A percentile compares a stretch with the other conserved stretches of the same genome.
phyloP scores from a whole-genome alignment of 2,329 filamentous ascomycete genomes.

The Fusarium longipes region DNA sequence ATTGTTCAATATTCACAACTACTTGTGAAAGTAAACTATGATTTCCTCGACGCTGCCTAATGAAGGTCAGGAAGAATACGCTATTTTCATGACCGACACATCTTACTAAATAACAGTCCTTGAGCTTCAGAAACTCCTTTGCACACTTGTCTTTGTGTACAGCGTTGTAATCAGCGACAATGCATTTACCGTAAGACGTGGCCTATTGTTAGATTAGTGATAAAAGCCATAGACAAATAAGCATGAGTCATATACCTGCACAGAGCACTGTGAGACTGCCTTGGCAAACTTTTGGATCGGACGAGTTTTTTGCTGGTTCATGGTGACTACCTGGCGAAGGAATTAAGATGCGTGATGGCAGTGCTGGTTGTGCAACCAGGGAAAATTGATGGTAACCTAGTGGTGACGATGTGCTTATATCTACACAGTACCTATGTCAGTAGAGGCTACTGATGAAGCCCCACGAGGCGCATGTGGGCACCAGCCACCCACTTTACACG shows the following conservation, averaged over 20 bases:
- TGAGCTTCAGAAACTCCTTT: constrained; percentile 84
- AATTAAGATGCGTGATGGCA: neutral
- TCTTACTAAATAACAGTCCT: constrained; percentile 86
- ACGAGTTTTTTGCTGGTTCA: constrained; percentile 49
- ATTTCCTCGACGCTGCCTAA: constrained; percentile 47
- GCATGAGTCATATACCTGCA: constrained; percentile 57
- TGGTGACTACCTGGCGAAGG: constrained; percentile 24
- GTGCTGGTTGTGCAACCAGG: neutral
- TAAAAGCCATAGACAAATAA: neutral
- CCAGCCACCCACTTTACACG: constrained; percentile 49
- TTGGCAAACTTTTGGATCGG: constrained; percentile 67
- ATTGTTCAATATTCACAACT: constrained; percentile 13
- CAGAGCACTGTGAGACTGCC: constrained; percentile 66
- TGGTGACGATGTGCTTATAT: constrained; percentile 7
- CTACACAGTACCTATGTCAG: constrained; percentile 9
- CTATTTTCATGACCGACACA: neutral
- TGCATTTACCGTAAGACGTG: constrained; percentile 88
- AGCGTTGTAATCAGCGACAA: constrained; percentile 89
- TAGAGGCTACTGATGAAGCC: too few species aligned
- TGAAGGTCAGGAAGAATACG: constrained; percentile 4
- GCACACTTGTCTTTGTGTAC: constrained; percentile 91
- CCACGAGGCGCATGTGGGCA: constrained; percentile 14
- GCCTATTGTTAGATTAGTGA: constrained; percentile 65
- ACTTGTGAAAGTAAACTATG: constrained; percentile 24
- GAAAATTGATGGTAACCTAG: neutral